A percentile compares a stretch with the other conserved stretches of the same genome.
phyloP scores from a whole-genome alignment of 352 stramenopile species.

The Phytophthora pseudosyringae region DNA sequence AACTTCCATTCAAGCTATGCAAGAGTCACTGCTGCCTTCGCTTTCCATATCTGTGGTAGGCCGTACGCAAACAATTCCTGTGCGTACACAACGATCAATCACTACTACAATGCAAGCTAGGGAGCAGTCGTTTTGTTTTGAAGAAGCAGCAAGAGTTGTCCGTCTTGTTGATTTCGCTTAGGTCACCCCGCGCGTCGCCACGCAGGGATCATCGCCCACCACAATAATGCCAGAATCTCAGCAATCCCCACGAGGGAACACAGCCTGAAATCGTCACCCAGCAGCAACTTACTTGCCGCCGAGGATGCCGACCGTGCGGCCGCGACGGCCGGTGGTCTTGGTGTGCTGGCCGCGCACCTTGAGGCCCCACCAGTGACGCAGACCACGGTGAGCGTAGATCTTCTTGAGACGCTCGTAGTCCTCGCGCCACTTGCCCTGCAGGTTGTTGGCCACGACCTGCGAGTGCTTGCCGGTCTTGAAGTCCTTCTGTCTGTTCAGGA shows the following conservation, averaged over 20 bases:
- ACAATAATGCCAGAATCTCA: conserved; percentile 71
- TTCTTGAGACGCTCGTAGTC: conserved; percentile 99
- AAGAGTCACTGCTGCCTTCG: no score
- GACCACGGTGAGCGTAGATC: conserved; percentile 99
- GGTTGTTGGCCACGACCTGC: conserved; percentile 98
- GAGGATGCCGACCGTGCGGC: conserved; percentile 83
- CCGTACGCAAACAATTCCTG: not conserved
- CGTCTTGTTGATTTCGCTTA: conserved; percentile 49
- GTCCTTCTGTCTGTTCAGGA: conserved; percentile 99
- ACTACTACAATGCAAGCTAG: conserved; percentile 21
- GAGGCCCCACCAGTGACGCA: conserved; percentile 99
- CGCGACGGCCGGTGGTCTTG: conserved; percentile 98
- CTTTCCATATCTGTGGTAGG: no score
- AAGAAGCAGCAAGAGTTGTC: conserved; percentile 50
- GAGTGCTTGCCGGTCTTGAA: conserved; percentile 99
- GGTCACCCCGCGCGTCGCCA: conserved; percentile 27
- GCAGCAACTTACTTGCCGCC: conserved; percentile 79
- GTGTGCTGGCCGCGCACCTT: conserved; percentile 99
- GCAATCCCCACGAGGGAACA: conserved; percentile 60
- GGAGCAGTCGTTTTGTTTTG: conserved; percentile 13
- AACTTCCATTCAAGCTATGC: no score
- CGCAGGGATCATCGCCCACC: conserved; percentile 38
- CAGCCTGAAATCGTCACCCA: conserved; percentile 31
- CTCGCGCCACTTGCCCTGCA: conserved; percentile 99
- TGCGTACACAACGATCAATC: conserved; percentile 7